phyloP scores from a whole-genome alignment of 768 basidiomycete species.

The Lactifluus subvellereus region DNA sequence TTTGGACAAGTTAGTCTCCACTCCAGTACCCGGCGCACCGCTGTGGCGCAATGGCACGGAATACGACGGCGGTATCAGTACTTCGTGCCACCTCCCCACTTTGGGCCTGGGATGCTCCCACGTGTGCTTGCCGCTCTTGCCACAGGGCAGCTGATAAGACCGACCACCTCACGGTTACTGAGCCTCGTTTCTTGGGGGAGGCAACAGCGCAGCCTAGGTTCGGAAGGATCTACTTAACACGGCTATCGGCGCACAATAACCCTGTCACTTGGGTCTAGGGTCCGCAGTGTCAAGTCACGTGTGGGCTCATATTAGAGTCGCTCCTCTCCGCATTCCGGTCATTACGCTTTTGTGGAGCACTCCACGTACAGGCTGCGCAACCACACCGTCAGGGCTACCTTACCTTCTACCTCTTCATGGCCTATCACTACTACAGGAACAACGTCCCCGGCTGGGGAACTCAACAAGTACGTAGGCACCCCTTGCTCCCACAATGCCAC shows the following conservation, averaged over 20 bases:
- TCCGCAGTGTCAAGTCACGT: neutral
- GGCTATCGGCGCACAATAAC: neutral
- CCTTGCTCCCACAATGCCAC: neutral
- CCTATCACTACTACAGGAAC: conserved; percentile 42
- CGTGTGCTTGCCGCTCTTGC: neutral
- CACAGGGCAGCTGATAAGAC: neutral
- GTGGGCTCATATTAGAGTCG: neutral
- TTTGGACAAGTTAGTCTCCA: no score
- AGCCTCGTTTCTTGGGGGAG: neutral
- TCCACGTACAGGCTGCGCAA: neutral
- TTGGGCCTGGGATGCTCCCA: neutral
- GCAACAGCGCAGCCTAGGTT: neutral
- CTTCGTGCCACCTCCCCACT: neutral
- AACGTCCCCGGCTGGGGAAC: conserved; percentile 46
- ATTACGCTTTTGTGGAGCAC: neutral
- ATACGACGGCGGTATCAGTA: neutral
- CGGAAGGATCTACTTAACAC: conserved; percentile 4
- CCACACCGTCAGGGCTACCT: neutral
- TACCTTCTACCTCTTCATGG: conserved; percentile 33
- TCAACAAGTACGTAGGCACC: conserved; percentile 29
- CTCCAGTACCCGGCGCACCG: no score
- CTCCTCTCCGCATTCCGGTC: neutral
- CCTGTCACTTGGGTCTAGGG: conserved; percentile 3
- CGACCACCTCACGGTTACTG: no score
- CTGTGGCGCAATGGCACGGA: neutral